Evolutionary conservation across 805 yeast species (phyloP).

Genomic region (Tetrapisispora iriomotensis): DNA sequence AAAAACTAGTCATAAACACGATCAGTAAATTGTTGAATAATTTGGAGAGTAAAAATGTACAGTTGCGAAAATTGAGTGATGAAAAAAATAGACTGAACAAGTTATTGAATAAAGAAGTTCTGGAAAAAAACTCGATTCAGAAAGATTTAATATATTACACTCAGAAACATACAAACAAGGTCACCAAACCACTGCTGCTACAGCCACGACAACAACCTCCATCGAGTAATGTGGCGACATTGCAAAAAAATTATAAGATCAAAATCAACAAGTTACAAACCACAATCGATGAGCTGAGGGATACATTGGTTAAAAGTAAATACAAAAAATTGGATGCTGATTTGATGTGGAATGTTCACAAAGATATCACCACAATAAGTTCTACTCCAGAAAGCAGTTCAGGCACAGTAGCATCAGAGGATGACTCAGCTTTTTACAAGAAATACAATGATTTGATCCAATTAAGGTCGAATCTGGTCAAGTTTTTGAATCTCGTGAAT

Average conservation of each 20-base stretch:
- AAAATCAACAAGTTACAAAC: constrained; percentile 9
- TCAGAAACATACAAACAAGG: neutral
- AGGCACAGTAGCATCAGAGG: neutral
- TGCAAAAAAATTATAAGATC: constrained; percentile 7
- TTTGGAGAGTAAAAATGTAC: constrained; percentile 9
- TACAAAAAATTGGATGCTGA: constrained; percentile 4
- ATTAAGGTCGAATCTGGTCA: neutral
- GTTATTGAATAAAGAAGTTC: constrained; percentile 2
- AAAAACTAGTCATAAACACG: constrained; percentile 15
- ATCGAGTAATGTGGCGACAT: neutral
- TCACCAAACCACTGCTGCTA: neutral
- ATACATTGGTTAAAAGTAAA: constrained; percentile 4
- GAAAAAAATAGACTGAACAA: constrained; percentile 4
- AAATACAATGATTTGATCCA: constrained; percentile 1
- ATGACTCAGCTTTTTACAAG: neutral
- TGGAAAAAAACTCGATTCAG: neutral
- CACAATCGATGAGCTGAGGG: constrained; percentile 9
- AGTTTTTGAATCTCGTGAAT: constrained; percentile 2
- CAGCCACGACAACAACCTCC: neutral
- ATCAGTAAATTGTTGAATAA: constrained; percentile 14
- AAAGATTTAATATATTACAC: neutral
- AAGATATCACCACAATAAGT: constrained; percentile 50
- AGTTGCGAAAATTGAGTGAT: constrained; percentile 4
- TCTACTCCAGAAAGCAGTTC: neutral
- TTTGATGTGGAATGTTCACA: constrained; percentile 47